These are phyloP conservation scores for Myotisia sp. DNA, from an alignment of 2,329 filamentous ascomycete species.

Conservation along the genomic window DNA sequence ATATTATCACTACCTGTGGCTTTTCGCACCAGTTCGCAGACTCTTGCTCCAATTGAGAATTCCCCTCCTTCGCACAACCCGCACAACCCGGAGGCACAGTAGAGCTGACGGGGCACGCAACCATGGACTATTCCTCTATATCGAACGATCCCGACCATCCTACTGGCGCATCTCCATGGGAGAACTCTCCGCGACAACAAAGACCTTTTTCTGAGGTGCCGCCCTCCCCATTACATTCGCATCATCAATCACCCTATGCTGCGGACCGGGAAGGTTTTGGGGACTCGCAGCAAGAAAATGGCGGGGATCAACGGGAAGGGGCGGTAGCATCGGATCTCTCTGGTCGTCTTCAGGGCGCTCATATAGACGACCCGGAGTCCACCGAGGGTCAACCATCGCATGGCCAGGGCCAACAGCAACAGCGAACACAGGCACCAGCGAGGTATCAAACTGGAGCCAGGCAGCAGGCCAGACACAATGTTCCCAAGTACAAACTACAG, in stretches of 20 bases:
- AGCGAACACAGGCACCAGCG: slow-evolving; percentile 30
- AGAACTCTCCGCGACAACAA: slow-evolving; percentile 24
- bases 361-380: slow-evolving; percentile 26
- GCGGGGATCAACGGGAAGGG: slow-evolving; percentile 6
- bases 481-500: slow-evolving; percentile 70
- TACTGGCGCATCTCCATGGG: slow-evolving; percentile 49
- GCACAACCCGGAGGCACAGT: too few species aligned
- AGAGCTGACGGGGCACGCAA: too few species aligned
- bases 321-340: slow-evolving; percentile 28
- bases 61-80: too few species aligned
- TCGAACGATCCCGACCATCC: slow-evolving; percentile 45
- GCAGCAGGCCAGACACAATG: slow-evolving; percentile 31
- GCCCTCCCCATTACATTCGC: slow-evolving; percentile 28
- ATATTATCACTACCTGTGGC: too few species aligned
- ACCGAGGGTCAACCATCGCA: slow-evolving; percentile 21
- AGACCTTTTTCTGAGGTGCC: slow-evolving; percentile 31
- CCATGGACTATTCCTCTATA: slow-evolving; percentile 53
- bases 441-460: slow-evolving; percentile 34
- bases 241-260: slow-evolving; percentile 23
- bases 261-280: slow-evolving; percentile 12
- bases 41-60: too few species aligned
- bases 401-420: slow-evolving; percentile 21
- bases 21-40: too few species aligned
- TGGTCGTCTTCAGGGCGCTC: slow-evolving; percentile 27
- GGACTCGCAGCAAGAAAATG: slow-evolving; percentile 2